phyloP scores from a whole-genome alignment of 2,329 filamentous ascomycete species.

The Chalaropsis ovoidea region DNA sequence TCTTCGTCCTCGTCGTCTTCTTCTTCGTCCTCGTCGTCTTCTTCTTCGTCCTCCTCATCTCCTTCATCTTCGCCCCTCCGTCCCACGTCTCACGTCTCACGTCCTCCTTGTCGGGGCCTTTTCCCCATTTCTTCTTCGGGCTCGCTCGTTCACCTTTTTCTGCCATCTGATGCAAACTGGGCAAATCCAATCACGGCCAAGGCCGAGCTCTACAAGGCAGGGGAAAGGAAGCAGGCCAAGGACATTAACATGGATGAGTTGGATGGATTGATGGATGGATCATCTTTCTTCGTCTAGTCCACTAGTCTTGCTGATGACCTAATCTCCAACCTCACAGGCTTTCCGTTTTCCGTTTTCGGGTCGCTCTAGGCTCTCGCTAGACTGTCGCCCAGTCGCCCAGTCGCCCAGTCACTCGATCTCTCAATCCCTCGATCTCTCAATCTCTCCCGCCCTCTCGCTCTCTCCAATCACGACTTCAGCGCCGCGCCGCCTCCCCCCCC shows the following conservation, averaged over 20 bases:
- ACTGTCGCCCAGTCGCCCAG: not conserved
- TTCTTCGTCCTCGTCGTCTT: too few relatives aligned
- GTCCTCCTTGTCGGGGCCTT: not conserved
- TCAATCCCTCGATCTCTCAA: not conserved
- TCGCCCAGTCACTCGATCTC: not conserved
- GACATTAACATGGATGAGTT: not conserved
- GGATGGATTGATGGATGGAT: not conserved
- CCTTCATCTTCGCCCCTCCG: not conserved
- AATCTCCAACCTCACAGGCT: not conserved
- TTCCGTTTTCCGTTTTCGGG: not conserved
- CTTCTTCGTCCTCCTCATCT: too few relatives aligned
- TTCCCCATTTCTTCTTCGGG: not conserved
- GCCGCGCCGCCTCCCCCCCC: not conserved
- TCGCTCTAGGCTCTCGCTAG: not conserved
- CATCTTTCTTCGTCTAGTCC: not conserved
- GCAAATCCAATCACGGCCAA: slow-evolving; percentile 6
- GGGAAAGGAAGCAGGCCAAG: not conserved
- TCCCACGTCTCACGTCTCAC: not conserved
- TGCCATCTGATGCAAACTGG: slow-evolving; percentile 8
- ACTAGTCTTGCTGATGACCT: not conserved
- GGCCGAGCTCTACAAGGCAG: not conserved
- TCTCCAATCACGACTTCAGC: not conserved
- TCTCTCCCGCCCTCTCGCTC: too few relatives aligned
- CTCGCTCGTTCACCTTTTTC: not conserved
- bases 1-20: too few relatives aligned